phyloP scores from a whole-genome alignment of 148 eudicot species.

The Vaccinium myrtillus region DNA sequence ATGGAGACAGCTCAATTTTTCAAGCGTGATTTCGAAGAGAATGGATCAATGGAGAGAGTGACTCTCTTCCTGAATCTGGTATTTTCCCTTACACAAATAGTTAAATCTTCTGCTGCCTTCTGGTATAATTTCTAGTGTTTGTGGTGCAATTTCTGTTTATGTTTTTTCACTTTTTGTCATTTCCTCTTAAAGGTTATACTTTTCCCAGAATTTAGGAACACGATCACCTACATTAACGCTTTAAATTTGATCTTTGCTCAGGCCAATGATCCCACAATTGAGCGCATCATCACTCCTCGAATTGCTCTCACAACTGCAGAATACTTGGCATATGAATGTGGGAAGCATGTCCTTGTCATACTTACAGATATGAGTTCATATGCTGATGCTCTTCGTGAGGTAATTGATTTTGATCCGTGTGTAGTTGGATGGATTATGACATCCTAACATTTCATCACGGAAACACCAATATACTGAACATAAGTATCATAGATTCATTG shows the following conservation, averaged over 20 bases:
- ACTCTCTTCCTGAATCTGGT: slow-evolving; percentile 96
- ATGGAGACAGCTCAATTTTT: slow-evolving; percentile 99
- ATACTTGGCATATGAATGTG: slow-evolving; percentile 97
- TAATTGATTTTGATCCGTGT: slow-evolving; percentile 21
- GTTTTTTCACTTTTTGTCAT: background rate
- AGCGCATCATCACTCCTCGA: slow-evolving; percentile 97
- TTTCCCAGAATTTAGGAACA: background rate
- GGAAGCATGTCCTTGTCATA: slow-evolving; percentile 98
- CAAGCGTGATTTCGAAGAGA: slow-evolving; percentile 98
- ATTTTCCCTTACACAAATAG: background rate
- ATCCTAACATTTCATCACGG: too few relatives aligned
- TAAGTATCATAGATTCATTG: background rate
- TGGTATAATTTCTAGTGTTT: background rate
- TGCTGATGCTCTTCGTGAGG: slow-evolving; percentile 99
- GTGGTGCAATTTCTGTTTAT: background rate
- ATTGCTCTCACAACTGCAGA: slow-evolving; percentile 99
- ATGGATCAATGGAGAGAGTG: slow-evolving; percentile 99
- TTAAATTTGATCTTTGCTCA: slow-evolving; percentile 31
- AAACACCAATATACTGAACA: background rate
- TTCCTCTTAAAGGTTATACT: background rate
- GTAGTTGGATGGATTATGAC: background rate
- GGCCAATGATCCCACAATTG: slow-evolving; percentile 99
- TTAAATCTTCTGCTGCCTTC: background rate
- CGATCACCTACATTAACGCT: background rate
- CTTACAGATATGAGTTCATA: slow-evolving; percentile 99